Evolutionary conservation across 495 filamentous ascomycete genomes (phyloP).

Genomic region (Xylaria acuta): DNA sequence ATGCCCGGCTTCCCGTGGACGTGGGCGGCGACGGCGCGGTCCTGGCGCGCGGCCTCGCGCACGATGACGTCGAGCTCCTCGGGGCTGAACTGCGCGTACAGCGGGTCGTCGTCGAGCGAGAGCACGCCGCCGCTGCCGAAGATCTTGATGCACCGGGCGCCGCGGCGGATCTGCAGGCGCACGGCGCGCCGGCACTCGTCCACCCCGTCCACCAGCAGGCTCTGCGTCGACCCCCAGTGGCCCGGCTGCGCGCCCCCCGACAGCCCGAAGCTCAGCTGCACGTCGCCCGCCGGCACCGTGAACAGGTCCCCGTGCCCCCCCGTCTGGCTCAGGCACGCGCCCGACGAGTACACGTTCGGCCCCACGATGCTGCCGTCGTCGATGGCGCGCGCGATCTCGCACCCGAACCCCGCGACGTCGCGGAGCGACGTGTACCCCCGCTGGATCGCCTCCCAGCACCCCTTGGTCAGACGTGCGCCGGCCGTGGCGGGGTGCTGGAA

Average conservation of each 20-base stretch:
- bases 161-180: constrained; percentile 55
- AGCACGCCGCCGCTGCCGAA: constrained; percentile 56
- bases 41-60: constrained; percentile 52
- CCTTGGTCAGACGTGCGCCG: constrained; percentile 48
- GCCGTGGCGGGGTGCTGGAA: constrained; percentile 38
- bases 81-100: constrained; percentile 55
- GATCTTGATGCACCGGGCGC: constrained; percentile 60
- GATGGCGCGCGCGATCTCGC: constrained; percentile 52
- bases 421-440: constrained; percentile 61
- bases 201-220: constrained; percentile 53
- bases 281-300: constrained; percentile 41
- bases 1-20: constrained; percentile 60
- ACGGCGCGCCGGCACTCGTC: constrained; percentile 55
- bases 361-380: constrained; percentile 54
- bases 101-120: constrained; percentile 53
- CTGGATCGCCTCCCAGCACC: constrained; percentile 51
- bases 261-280: constrained; percentile 42
- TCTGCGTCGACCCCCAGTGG: constrained; percentile 35
- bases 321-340: constrained; percentile 51
- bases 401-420: constrained; percentile 54
- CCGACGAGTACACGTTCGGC: constrained; percentile 55
- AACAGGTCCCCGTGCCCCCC: constrained; percentile 57
- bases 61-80: constrained; percentile 58
- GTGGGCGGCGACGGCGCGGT: constrained; percentile 56
- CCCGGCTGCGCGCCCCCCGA: constrained; percentile 31